These are phyloP conservation scores for Yamadazyma laniorum DNA, from an alignment of 805 yeast species.

Conservation along the genomic window DNA sequence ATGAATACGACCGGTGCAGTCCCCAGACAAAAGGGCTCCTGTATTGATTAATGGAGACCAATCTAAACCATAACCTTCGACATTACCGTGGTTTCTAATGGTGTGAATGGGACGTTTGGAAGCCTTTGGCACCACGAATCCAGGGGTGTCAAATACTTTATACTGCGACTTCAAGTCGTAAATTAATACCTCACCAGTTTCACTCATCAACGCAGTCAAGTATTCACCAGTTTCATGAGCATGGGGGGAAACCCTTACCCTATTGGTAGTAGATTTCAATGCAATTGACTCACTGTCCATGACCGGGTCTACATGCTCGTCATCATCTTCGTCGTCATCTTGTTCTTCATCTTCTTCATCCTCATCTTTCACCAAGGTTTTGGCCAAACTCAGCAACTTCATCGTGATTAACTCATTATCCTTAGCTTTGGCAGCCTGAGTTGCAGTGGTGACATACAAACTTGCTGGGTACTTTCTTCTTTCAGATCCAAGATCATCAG, in stretches of 20 bases:
- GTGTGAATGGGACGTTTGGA: constrained; percentile 82
- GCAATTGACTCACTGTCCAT: constrained; percentile 83
- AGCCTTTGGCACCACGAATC: constrained; percentile 72
- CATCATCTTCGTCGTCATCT: constrained; percentile 57
- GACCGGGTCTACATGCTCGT: constrained; percentile 71
- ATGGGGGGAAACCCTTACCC: constrained; percentile 81
- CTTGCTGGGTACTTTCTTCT: constrained; percentile 89
- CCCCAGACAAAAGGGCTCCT: constrained; percentile 87
- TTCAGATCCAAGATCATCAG: constrained; percentile 83
- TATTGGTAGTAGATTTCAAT: constrained; percentile 79
- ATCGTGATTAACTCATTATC: constrained; percentile 87
- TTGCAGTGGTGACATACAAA: constrained; percentile 82
- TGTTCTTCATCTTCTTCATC: constrained; percentile 72
- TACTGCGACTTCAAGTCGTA: constrained; percentile 79
- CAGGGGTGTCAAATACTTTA: constrained; percentile 86
- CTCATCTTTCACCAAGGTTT: constrained; percentile 84
- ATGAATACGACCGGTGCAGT: constrained; percentile 78
- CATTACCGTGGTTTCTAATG: constrained; percentile 80
- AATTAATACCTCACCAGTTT: constrained; percentile 84
- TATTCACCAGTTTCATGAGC: constrained; percentile 73
- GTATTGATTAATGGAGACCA: constrained; percentile 87
- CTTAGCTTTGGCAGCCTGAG: constrained; percentile 84
- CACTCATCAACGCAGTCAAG: constrained; percentile 83
- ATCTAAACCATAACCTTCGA: constrained; percentile 96
- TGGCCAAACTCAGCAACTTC: constrained; percentile 76